Base-by-base conservation (phyloP, 768 basidiomycete genomes). In the Suillus fuscotomentosus region DNA sequence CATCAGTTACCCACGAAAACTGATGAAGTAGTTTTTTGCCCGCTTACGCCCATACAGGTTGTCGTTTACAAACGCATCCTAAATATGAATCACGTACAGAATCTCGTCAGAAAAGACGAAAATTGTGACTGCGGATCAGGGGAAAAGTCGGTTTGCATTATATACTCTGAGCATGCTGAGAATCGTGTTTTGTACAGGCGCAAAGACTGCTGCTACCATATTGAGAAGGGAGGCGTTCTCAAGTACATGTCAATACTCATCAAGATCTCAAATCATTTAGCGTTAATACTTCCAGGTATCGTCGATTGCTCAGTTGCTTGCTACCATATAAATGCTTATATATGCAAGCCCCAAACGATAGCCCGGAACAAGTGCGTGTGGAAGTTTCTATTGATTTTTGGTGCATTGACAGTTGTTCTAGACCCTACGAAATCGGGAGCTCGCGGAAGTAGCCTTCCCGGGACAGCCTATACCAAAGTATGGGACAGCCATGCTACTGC, bases 21-120 rank as follows among this genome's bases (percentile, higher is more conserved):
- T 0, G 97, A 99, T 68, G 81, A 94, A 71, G 91, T 98, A 15
- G 94, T 97, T 6, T 97, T 98, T 70, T 99, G 97, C 71, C 96
- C 95, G 17, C 78, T 99, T 57, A 91, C 91, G 0, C 64, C 78
- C 0, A 81, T 77, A 42, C 96, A 97, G 76, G 84, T 87, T 36
- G 71, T 75, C 17, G 91, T 88, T 1, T 97, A 97, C 75, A 90
- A 86, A 68, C 82, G 83, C 6, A 81, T 96, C 41, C 77, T 96
- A 27, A 75, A 75, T n/a, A 86, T 84, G 69, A 79, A 82, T 7
- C 81, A 85, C 6, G 84, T 97, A 10, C 87, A 91, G 70, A 87
- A 89, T 66, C 78, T 97, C 60, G 76, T 95, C 24, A 80, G 79
- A 20, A 88, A 90, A 70, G 88, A 94, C 63, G 86, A 91, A 15